Evolutionary conservation across 306 rosid genomes (phyloP).

Genomic region (Lotus japonicus): DNA sequence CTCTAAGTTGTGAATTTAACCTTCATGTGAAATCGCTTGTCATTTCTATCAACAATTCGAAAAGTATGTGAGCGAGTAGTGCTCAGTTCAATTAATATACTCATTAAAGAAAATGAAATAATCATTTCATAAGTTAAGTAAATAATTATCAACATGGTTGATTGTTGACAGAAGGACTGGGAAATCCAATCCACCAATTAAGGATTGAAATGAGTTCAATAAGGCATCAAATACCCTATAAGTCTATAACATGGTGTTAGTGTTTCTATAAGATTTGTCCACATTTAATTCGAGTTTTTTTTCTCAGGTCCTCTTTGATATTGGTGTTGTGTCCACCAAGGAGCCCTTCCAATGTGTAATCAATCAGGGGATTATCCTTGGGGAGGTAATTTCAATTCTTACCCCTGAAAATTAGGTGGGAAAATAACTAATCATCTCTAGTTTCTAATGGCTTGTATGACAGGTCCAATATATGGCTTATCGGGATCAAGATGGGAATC

Average conservation of each 20-base stretch:
- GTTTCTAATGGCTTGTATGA: conserved; percentile 41
- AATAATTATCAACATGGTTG: neutral
- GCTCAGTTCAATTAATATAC: too few species aligned
- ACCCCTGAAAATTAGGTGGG: neutral
- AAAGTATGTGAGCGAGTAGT: too few species aligned
- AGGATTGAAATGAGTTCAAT: neutral
- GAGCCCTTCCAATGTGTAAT: conserved; percentile 98
- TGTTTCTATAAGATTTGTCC: conserved; percentile 11
- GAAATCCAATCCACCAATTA: neutral
- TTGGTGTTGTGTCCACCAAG: conserved; percentile 85
- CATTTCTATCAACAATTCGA: too few species aligned
- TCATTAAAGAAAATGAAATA: neutral
- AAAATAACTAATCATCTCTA: neutral
- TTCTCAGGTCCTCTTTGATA: conserved; percentile 89
- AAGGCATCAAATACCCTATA: conserved; percentile 3
- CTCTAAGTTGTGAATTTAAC: neutral
- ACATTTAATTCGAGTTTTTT: conserved; percentile 19
- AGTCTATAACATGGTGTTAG: neutral
- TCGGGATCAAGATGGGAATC: conserved; percentile 63
- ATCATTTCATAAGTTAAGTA: conserved; percentile 7
- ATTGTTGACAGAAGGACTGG: conserved; percentile 9
- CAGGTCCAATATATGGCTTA: conserved; percentile 92
- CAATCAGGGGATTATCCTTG: conserved; percentile 96
- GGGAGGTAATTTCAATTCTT: conserved; percentile 61
- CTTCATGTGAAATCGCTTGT: neutral